These are phyloP conservation scores for Fennellomyces sp. DNA, from an alignment of 371 early-diverging fungal species.

Conservation along the genomic window DNA sequence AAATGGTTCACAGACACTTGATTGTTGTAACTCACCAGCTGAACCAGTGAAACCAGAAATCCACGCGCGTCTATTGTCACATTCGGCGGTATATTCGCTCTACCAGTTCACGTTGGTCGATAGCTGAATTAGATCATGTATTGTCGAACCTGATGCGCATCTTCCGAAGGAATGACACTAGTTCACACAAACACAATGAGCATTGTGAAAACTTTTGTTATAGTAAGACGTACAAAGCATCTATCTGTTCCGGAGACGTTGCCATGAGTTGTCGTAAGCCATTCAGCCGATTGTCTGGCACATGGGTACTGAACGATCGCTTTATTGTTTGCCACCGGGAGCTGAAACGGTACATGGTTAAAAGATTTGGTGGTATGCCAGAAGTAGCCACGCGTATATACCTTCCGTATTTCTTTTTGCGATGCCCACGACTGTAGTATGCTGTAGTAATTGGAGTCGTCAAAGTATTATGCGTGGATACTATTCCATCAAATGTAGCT, in stretches of 20 bases:
- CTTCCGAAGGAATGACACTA: slow-evolving; percentile 86
- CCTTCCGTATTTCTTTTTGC: no score
- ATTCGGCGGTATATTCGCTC: slow-evolving; percentile 96
- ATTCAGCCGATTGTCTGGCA: slow-evolving; percentile 40
- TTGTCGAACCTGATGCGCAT: slow-evolving; percentile 88
- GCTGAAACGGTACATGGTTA: no score
- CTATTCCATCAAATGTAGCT: no score
- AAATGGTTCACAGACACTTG: neutral
- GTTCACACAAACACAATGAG: no score
- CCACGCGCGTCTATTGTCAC: slow-evolving; percentile 90
- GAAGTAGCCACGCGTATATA: no score
- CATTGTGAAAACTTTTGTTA: no score
- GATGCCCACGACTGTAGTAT: no score
- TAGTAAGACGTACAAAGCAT: slow-evolving; percentile 68
- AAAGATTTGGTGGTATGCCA: no score
- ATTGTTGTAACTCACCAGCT: slow-evolving; percentile 64
- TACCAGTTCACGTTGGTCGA: slow-evolving; percentile 29
- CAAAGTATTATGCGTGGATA: no score
- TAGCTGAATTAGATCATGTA: no score
- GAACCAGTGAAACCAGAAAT: slow-evolving; percentile 99
- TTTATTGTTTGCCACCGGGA: no score
- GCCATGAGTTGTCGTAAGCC: slow-evolving; percentile 78
- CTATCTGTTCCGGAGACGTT: slow-evolving; percentile 56
- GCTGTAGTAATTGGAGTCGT: no score
- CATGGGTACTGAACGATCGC: neutral